phyloP scores from a whole-genome alignment of 2,329 filamentous ascomycete genomes.

The Diplodia scrobiculata region DNA sequence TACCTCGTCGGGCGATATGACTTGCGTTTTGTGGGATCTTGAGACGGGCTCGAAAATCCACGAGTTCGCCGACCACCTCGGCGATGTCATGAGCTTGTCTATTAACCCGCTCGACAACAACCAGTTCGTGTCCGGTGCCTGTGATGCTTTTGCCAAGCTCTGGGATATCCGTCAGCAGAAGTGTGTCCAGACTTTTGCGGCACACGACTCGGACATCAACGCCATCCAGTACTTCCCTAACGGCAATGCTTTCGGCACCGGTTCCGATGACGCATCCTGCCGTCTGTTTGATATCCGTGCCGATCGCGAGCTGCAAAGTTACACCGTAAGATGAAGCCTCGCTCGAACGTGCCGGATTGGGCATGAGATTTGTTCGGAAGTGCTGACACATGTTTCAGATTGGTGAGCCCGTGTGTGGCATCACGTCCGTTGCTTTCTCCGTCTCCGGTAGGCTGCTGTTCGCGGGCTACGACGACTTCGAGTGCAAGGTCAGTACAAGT shows the following conservation, averaged over 20 bases:
- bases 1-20: conserved; percentile 98
- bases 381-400: conserved; percentile 62
- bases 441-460: conserved; percentile 94
- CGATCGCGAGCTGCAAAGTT: conserved; percentile 74
- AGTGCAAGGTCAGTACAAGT: conserved; percentile 82
- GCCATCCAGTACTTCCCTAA: conserved; percentile 99
- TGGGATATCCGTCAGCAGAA: conserved; percentile 99
- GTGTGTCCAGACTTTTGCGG: conserved; percentile 97
- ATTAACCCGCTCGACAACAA: conserved; percentile 99
- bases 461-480: conserved; percentile 97
- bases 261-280: conserved; percentile 96
- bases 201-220: conserved; percentile 98
- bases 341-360: conserved; percentile 4
- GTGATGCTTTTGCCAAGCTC: conserved; percentile 96
- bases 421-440: conserved; percentile 96
- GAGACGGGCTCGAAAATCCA: conserved; percentile 96
- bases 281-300: conserved; percentile 96
- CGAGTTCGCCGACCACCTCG: conserved; percentile 96
- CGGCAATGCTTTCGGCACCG: conserved; percentile 96
- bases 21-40: conserved; percentile 99
- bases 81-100: conserved; percentile 99
- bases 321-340: conserved; percentile 56
- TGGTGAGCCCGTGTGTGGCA: conserved; percentile 94
- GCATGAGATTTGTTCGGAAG: neutral
- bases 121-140: conserved; percentile 98